phyloP scores from a whole-genome alignment of 1,284 basidiomycete species.

The Puccinia hordei region DNA sequence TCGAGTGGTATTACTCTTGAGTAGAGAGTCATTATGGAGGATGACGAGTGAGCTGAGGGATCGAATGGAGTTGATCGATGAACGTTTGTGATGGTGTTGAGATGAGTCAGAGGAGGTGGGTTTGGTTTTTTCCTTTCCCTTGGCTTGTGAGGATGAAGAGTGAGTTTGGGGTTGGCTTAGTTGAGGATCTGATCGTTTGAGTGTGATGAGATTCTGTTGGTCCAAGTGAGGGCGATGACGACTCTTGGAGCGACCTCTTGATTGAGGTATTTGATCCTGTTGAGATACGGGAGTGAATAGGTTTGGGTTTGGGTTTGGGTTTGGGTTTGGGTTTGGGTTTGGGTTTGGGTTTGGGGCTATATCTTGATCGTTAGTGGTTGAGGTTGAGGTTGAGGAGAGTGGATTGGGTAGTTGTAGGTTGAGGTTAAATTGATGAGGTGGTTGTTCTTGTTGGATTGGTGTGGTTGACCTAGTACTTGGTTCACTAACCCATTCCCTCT shows the following conservation, averaged over 20 bases:
- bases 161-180: neutral
- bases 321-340: no score
- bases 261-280: neutral
- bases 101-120: neutral
- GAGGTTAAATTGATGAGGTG: neutral
- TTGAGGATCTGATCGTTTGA: neutral
- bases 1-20: neutral
- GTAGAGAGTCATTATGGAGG: neutral
- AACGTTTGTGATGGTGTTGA: neutral
- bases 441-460: neutral
- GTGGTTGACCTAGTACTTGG: constrained; percentile 20
- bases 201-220: neutral
- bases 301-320: no score
- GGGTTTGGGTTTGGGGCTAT: no score
- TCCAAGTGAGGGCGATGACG: neutral
- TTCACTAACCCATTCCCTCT: constrained; percentile 29
- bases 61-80: constrained; percentile 12
- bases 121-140: no score
- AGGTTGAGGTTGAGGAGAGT: constrained; percentile 10
- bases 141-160: neutral
- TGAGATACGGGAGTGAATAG: neutral
- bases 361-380: no score
- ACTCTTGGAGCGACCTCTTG: neutral
- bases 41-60: constrained; percentile 11
- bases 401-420: constrained; percentile 41